Base-by-base conservation (phyloP, 179 eudicot species). In the Heliamphora pulchella region DNA sequence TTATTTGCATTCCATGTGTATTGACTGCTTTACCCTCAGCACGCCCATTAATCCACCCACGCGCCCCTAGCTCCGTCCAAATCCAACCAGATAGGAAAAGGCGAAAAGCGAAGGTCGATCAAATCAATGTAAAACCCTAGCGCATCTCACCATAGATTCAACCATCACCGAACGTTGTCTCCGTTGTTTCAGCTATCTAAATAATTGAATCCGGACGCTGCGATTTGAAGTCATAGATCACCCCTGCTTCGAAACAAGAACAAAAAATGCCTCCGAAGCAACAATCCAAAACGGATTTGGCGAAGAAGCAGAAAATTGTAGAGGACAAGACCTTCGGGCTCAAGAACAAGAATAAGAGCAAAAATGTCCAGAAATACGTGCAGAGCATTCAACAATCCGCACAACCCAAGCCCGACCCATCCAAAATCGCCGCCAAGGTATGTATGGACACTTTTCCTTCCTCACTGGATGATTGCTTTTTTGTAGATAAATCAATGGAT, bases 301-400 rank as follows among this genome's bases (percentile, higher is more conserved):
- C 96, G 7, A 96, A 96, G 86, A 96, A 96, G 89, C 99, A 96
- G 85, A 96, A 96, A 86, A 51, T 88, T 3, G 93, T 92, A 20
- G 99, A 95, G 62, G 98, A 95, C 90, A 95, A 95, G 87, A 95
- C 98, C 15, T 95, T 95, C 79, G 98, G 98, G 54, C 89, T 96
- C 64, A 96, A 96, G 86, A 96, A 96, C 87, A 96, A 96, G 79
- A 92, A 89, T 84, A 96, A 96, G 90, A 91, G 96, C 82, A 96
- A 96, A 85, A 92, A 81, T 86, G 98, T 96, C 18, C 99, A 96
- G 92, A 96, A 96, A 85, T 96, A 96, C 79, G 99, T 96, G 46
- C 97, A 96, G 78, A 85, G 63, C 55, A 88, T 96, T 63, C 82
- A 93, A 65, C 92, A 87, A 79, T 84, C 91, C 54, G 97, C 86